Conservation (phyloP, 805 yeast species). For the Suhomyces sp. region DNA sequence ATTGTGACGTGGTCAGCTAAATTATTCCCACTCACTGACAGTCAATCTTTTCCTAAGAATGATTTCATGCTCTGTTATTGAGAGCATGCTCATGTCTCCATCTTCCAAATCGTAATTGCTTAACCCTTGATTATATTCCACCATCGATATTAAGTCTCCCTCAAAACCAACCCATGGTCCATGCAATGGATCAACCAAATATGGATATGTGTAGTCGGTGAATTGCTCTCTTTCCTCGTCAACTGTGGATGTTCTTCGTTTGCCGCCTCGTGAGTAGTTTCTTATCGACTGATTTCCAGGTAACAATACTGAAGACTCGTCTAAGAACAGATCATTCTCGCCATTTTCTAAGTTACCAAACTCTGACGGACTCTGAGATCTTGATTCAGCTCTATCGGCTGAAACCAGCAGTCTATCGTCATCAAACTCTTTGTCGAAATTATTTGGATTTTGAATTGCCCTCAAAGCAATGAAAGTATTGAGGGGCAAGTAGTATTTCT, state of each 20-base stretch:
- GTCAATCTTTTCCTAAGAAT: constrained; percentile 25
- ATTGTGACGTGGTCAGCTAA: too few relatives aligned
- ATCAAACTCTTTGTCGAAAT: constrained; percentile 42
- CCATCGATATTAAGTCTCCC: constrained; percentile 48
- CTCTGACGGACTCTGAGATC: too few relatives aligned
- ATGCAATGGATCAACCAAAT: constrained; percentile 44
- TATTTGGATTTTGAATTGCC: constrained; percentile 48
- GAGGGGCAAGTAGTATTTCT: constrained; percentile 54
- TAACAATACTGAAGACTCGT: constrained; percentile 24
- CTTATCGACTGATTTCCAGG: constrained; percentile 15
- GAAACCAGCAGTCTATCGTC: constrained; percentile 26
- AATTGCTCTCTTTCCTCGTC: constrained; percentile 57
- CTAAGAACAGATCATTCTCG: constrained; percentile 16
- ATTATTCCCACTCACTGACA: constrained; percentile 40
- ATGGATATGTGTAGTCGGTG: constrained; percentile 52
- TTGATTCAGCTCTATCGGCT: neutral
- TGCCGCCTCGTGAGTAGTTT: constrained; percentile 11
- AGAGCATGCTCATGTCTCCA: constrained; percentile 18
- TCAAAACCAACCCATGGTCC: constrained; percentile 61
- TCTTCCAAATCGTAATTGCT: constrained; percentile 17
- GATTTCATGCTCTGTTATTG: constrained; percentile 20
- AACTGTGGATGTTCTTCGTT: constrained; percentile 48
- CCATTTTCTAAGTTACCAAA: too few relatives aligned
- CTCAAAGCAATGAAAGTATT: constrained; percentile 57
- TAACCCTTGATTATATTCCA: constrained; percentile 26